A percentile compares a stretch with the other conserved stretches of the same genome.
phyloP scores from a whole-genome alignment of 306 rosid species.

The Argentina anserina region DNA sequence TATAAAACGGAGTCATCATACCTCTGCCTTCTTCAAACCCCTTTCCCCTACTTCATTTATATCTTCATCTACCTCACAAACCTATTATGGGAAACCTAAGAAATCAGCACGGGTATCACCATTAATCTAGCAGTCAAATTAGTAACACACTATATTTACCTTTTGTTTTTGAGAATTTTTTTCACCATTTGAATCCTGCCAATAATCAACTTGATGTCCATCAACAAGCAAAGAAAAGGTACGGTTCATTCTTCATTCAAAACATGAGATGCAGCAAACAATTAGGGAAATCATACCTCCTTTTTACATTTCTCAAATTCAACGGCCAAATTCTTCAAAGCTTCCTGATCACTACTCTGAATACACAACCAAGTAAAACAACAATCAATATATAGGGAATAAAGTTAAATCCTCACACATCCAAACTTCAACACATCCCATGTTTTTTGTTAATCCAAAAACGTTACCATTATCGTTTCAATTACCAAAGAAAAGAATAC shows the following conservation, averaged over 20 bases:
- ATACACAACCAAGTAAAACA: constrained; percentile 6
- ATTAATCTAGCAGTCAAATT: too few species aligned
- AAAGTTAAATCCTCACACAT: background rate
- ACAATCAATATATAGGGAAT: background rate
- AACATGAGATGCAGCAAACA: background rate
- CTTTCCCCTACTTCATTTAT: constrained; percentile 37
- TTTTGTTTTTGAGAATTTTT: background rate
- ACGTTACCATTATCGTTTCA: background rate
- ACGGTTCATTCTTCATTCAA: background rate
- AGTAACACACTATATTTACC: background rate
- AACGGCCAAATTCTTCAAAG: constrained; percentile 44
- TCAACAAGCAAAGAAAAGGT: background rate
- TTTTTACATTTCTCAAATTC: constrained; percentile 24
- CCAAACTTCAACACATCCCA: background rate
- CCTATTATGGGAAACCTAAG: constrained; percentile 27
- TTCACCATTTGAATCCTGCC: constrained; percentile 18
- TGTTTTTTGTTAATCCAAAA: background rate
- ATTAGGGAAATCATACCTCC: constrained; percentile 3
- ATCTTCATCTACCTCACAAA: constrained; percentile 26
- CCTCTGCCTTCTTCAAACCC: constrained; percentile 44
- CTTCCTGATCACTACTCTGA: constrained; percentile 69
- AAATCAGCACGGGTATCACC: background rate
- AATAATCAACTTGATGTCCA: constrained; percentile 15
- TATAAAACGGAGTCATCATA: background rate
- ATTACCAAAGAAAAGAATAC: background rate